These are phyloP conservation scores for Salix brachista DNA, from an alignment of 345 rosid genomes.

Conservation along the genomic window DNA sequence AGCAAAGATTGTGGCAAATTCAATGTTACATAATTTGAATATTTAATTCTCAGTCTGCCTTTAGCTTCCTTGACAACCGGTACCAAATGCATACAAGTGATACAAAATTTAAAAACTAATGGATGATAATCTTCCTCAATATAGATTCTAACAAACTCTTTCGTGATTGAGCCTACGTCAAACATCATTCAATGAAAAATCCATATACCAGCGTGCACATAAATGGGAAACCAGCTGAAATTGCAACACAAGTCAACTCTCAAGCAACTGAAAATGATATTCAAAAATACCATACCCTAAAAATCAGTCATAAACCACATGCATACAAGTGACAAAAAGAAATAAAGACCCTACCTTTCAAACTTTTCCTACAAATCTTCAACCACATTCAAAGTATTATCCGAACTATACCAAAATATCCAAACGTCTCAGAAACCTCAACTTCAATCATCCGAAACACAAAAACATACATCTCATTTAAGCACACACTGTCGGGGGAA, in stretches of 20 bases:
- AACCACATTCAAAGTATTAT: neutral
- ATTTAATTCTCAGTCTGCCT: neutral
- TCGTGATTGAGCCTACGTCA: neutral
- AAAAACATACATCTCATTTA: neutral
- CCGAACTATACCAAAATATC: neutral
- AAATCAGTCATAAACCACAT: neutral
- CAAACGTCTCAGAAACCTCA: neutral
- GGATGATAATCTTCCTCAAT: neutral
- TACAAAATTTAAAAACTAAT: neutral
- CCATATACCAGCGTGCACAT: no score
- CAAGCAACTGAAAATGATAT: neutral
- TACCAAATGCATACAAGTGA: neutral
- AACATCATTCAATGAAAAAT: no score
- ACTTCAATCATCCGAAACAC: neutral
- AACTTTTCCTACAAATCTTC: neutral
- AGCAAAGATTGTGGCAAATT: neutral
- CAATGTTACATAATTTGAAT: neutral
- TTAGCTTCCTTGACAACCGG: neutral
- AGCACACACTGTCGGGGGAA: no score
- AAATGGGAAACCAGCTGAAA: neutral
- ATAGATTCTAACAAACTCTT: neutral
- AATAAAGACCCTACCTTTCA: neutral
- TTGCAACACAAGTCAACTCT: neutral
- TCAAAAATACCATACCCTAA: neutral
- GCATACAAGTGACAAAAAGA: neutral